Conservation (phyloP, 75 land plant genomes). For the Larix kaempferi region DNA sequence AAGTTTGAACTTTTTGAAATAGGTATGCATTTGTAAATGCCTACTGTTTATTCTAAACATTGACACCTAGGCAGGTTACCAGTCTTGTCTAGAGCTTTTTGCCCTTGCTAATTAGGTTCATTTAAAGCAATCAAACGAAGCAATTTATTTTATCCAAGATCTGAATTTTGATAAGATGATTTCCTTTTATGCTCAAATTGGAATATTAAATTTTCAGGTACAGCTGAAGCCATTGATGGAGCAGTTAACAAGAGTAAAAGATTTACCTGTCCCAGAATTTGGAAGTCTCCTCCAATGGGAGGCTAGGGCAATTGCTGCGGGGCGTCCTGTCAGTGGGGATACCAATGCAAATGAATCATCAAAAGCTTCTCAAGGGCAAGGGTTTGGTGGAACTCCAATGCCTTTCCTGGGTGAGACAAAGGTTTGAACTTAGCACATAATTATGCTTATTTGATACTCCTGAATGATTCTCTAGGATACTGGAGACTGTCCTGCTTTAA, state of each 20-base stretch:
- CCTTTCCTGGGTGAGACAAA: slow-evolving; percentile 90
- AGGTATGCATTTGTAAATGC: neutral
- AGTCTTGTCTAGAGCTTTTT: too few relatives aligned
- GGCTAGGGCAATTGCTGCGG: slow-evolving; percentile 66
- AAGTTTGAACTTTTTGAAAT: neutral
- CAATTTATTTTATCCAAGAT: too few relatives aligned
- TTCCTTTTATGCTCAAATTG: slow-evolving; percentile 4
- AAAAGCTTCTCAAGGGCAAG: slow-evolving; percentile 68
- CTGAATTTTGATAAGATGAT: too few relatives aligned
- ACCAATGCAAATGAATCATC: slow-evolving; percentile 41
- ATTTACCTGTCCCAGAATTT: slow-evolving; percentile 79
- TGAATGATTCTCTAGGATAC: neutral
- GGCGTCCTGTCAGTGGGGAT: slow-evolving; percentile 39
- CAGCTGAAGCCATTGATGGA: slow-evolving; percentile 81
- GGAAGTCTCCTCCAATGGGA: slow-evolving; percentile 86
- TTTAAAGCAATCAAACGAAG: too few relatives aligned
- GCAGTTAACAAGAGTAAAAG: slow-evolving; percentile 78
- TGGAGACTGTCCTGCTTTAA: neutral
- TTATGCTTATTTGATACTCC: neutral
- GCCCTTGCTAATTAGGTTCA: too few relatives aligned
- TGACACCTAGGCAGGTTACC: too few relatives aligned
- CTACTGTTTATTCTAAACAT: neutral
- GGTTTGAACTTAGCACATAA: slow-evolving; percentile 20
- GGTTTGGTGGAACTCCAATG: slow-evolving; percentile 79
- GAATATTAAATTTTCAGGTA: slow-evolving; percentile 36